These are phyloP conservation scores for Entonaema liquescens DNA, from an alignment of 495 filamentous ascomycete genomes.

Conservation along the genomic window DNA sequence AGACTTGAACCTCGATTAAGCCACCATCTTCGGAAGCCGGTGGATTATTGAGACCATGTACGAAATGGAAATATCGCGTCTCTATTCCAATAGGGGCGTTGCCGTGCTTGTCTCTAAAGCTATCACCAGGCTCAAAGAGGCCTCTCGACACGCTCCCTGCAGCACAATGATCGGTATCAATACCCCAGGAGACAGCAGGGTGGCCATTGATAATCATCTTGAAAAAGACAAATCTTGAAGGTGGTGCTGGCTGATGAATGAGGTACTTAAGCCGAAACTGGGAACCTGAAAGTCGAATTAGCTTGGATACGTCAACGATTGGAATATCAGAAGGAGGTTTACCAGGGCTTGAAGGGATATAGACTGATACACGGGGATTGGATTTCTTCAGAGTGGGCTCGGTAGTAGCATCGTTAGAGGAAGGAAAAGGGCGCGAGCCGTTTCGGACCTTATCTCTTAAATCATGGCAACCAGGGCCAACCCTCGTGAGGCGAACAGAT, in stretches of 20 bases:
- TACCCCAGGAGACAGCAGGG: conserved; percentile 57
- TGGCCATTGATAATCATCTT: conserved; percentile 61
- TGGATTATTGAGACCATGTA: conserved; percentile 45
- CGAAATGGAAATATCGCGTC: conserved; percentile 54
- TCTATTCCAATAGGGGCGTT: conserved; percentile 47
- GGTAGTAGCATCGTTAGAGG: conserved; percentile 8
- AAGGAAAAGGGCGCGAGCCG: conserved; percentile 1
- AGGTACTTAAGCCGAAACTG: conserved; percentile 57
- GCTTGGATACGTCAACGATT: conserved; percentile 8
- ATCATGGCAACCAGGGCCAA: conserved; percentile 14
- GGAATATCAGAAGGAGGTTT: conserved; percentile 6
- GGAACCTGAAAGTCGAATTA: conserved; percentile 44
- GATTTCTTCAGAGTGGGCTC: conserved; percentile 45
- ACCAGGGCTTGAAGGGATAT: conserved; percentile 61
- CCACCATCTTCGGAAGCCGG: conserved; percentile 60
- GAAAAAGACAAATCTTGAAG: conserved; percentile 56
- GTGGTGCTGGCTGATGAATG: conserved; percentile 44
- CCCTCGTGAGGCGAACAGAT: conserved; percentile 45
- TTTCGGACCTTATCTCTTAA: conserved; percentile 7
- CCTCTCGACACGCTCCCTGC: conserved; percentile 53
- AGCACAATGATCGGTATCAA: conserved; percentile 42
- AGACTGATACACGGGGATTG: conserved; percentile 56
- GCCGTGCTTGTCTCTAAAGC: conserved; percentile 37
- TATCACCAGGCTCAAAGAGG: conserved; percentile 53
- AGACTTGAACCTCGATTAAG: conserved; percentile 60